Base-by-base conservation (phyloP, 2,329 filamentous ascomycete species). In the Diaporthe destruens region DNA sequence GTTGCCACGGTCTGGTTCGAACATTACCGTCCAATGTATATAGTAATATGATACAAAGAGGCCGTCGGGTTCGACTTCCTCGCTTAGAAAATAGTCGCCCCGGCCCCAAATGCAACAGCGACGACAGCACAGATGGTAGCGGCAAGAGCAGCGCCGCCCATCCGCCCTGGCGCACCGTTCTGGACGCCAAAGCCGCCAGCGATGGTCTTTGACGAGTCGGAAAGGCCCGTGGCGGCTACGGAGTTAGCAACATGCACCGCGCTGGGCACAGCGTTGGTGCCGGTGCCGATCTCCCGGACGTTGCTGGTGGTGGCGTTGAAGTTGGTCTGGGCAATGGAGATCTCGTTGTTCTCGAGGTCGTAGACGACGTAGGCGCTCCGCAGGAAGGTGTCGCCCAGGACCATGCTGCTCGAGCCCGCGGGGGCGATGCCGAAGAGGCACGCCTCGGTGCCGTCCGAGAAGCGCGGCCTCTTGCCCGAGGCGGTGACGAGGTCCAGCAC, bases 311-410 rank as follows among this genome's bases (percentile, higher is more conserved):
- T 87, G 5, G 86, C 83, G 78, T 92, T 89, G 80, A 90, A 91
- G 66, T 86, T 87, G 23, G 91, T 91, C 80, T 92, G 89, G 1
- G 92, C 93, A 42, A 94, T 82, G 1, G 90, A 91, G 75, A 94
- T 90, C 81, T 92, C 86, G 79, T 94, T 90, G 80, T 93, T 93
- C 36, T 85, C 88, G 29, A 94, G 84, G 79, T 94, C 92, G 79
- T 93, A 94, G 14, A 95, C 92, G 18, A 94, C 87, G 76, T 95
- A 95, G 0, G 92, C 92, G 47, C 90, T 92, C 61, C 93, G 86
- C 70, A 95, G 84, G 80, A 95, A 95, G 0, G 92, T 93, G 78
- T 94, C 93, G 20, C 93, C 93, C 36, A 95, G 83, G 2, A 94
- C 88, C 55, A 87, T 86, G n/a, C 87, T 87, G 39, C 86, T 84